phyloP scores from a whole-genome alignment of 106 monocot genomes.

The Chionographis japonica region DNA sequence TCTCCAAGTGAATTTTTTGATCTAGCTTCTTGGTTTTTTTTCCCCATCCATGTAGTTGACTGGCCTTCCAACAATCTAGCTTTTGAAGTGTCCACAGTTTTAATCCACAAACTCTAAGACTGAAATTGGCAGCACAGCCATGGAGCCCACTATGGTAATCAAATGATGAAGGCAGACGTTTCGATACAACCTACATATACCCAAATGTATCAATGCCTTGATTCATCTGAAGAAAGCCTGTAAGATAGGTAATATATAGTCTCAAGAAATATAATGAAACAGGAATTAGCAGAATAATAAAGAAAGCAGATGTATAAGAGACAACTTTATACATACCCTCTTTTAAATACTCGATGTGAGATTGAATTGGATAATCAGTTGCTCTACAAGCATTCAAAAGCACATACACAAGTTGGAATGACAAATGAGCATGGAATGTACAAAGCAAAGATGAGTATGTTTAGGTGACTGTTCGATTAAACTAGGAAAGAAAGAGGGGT shows the following conservation, averaged over 20 bases:
- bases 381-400: no score
- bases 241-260: background rate
- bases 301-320: no score
- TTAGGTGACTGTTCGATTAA: no score
- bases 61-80: slow-evolving; percentile 12
- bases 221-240: background rate
- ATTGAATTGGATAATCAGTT: no score
- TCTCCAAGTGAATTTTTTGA: slow-evolving; percentile 17
- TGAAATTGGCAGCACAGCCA: slow-evolving; percentile 12
- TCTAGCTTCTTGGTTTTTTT: slow-evolving; percentile 19
- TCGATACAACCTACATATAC: slow-evolving; percentile 29
- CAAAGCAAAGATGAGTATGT: no score
- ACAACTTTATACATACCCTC: no score
- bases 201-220: background rate
- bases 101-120: slow-evolving; percentile 23
- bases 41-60: slow-evolving; percentile 17
- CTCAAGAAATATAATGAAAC: background rate
- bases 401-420: no score
- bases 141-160: background rate
- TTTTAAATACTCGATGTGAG: no score
- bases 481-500: no score
- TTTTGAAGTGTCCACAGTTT: slow-evolving; percentile 31
- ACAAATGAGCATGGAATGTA: no score
- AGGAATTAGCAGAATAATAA: background rate
- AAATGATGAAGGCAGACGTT: background rate